Base-by-base conservation (phyloP, 371 early-diverging fungal species). In the Batkoa obscura region DNA sequence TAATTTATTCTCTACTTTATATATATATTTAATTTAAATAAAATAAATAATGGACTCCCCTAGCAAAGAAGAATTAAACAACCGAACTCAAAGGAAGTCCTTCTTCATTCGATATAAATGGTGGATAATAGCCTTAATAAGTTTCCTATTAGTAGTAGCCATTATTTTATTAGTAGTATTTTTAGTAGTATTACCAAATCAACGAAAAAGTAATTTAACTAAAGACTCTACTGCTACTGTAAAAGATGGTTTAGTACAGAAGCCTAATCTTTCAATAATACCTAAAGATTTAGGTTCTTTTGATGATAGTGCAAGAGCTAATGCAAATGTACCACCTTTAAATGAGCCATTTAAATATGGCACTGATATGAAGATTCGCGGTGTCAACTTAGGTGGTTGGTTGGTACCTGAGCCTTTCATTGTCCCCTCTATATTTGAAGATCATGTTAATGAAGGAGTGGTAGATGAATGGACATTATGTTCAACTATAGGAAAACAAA, bases 401-500 rank as follows among this genome's bases (percentile, higher is more conserved):
- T 66, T 80, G 34, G 72, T 80, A 12, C 71, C 80, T 6, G 81
- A 80, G 63, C 66, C 64, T 5, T 73, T 78, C 60, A 84, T 86
- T 56, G 78, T 73, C 0, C 86, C 86, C 4, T 73, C 72, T 2
- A 57, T 84, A 0, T 84, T 84, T 68, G 73, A 78, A 13, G 76
- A 79, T 34, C n/a, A n/a, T n/a, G 78, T 72, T 57, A 41, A 69
- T 48, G 58, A 63, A 55, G 43, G 56, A 17, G 57, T 59, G 42
- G 60, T 74, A 0, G 86, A 86, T 58, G 86, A 86, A 57, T 84
- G 79, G 72, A 64, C 75, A 1, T 65, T 81, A 15, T 77, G 80
- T 50, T 64, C 64, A 30, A 56, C 67, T 2, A 61, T 84, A 15
- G 83, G 83, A 1, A 72, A 74, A 2, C 65, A 62, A 5, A 73